A percentile compares a stretch with the other conserved stretches of the same genome.
Conservation (phyloP, 2,329 filamentous ascomycete genomes). For the Diaporthe humulicola region DNA sequence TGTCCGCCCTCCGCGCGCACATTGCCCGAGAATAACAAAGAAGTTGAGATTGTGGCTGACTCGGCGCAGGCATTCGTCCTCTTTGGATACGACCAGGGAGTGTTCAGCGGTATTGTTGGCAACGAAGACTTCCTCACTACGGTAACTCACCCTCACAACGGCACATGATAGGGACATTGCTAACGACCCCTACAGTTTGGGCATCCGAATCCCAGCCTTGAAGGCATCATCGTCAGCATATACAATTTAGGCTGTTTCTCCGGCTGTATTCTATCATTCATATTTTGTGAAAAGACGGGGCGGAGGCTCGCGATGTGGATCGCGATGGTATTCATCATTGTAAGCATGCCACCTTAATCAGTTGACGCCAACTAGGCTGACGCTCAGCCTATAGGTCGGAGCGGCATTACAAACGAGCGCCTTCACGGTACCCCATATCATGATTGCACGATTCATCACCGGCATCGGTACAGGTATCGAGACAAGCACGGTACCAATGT, state of each 20-base stretch:
- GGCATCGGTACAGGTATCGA: slow-evolving; percentile 46
- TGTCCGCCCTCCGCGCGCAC: background rate
- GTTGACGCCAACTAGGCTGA: background rate
- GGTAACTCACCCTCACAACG: background rate
- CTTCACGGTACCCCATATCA: slow-evolving; percentile 54
- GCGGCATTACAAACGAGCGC: slow-evolving; percentile 47
- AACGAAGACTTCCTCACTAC: slow-evolving; percentile 58
- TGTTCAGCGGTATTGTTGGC: slow-evolving; percentile 61
- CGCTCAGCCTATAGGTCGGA: slow-evolving; percentile 39
- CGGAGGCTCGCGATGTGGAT: slow-evolving; percentile 44
- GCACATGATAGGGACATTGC: background rate
- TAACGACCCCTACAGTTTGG: slow-evolving; percentile 45
- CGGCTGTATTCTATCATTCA: slow-evolving; percentile 47
- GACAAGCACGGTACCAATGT: slow-evolving; percentile 53
- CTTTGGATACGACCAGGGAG: slow-evolving; percentile 63
- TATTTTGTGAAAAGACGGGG: slow-evolving; percentile 43
- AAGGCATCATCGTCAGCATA: slow-evolving; percentile 57
- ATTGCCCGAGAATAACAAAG: too few relatives aligned
- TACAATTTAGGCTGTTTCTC: slow-evolving; percentile 57
- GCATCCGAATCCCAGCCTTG: slow-evolving; percentile 51
- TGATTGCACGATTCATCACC: slow-evolving; percentile 55
- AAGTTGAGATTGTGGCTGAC: background rate
- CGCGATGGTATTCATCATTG: slow-evolving; percentile 46
- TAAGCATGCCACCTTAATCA: slow-evolving; percentile 28
- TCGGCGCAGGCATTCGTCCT: slow-evolving; percentile 46